These are phyloP conservation scores for Rhynchospora breviuscula DNA, from an alignment of 176 grass and related monocot species.

Conservation along the genomic window DNA sequence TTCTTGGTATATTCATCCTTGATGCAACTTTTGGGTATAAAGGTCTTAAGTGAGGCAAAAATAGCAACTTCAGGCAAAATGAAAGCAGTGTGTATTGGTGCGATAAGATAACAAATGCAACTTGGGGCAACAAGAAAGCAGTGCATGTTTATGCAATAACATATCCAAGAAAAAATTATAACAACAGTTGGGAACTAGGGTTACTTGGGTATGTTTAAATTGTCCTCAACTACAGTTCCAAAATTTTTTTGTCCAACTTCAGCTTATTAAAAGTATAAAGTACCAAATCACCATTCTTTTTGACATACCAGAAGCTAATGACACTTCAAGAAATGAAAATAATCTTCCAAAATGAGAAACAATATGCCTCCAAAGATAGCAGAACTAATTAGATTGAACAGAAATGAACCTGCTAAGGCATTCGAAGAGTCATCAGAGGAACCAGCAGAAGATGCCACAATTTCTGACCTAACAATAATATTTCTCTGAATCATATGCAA, in stretches of 20 bases:
- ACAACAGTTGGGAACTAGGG: background rate
- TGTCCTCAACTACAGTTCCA: background rate
- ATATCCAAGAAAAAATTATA: too few species aligned
- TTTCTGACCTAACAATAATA: constrained; percentile 29
- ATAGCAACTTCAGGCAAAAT: background rate
- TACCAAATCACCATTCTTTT: background rate
- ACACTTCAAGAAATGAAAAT: background rate
- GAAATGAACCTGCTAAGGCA: constrained; percentile 23
- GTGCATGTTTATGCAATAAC: too few species aligned
- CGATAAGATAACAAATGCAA: background rate
- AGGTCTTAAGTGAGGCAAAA: background rate
- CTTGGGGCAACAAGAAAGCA: too few species aligned
- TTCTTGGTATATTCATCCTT: background rate
- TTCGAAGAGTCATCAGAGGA: constrained; percentile 7
- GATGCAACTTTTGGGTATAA: background rate
- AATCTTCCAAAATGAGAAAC: background rate
- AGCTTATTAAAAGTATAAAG: background rate
- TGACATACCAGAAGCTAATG: background rate
- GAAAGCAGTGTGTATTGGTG: background rate
- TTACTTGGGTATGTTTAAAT: background rate
- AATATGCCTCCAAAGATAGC: background rate
- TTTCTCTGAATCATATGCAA: constrained; percentile 1
- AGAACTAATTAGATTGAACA: constrained; percentile 4
- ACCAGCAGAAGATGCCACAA: constrained; percentile 19
- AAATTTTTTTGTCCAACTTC: background rate